Base-by-base conservation (phyloP, 2,329 filamentous ascomycete genomes). In the Colletotrichum musicola region DNA sequence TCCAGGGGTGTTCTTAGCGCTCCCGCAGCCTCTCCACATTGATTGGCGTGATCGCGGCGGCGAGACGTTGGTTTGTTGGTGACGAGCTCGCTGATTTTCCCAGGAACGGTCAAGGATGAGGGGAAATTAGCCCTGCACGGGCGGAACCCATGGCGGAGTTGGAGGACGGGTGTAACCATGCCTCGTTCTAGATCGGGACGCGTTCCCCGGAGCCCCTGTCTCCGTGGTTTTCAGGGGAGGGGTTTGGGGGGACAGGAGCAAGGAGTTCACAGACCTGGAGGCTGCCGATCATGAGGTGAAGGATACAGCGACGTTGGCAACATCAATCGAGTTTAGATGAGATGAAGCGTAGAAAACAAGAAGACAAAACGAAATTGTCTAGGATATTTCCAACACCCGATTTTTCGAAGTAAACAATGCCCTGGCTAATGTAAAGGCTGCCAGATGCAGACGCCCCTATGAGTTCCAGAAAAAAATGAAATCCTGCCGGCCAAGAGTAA, bases 51-150 rank as follows among this genome's bases (percentile, higher is more conserved):
- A 12, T 35, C 1, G 30, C 30, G 30, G 30, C 30, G 30, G 30
- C 30, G 30, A 35, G 30, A 10, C 13, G 14, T 42, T 42, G 16
- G 40, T n/a, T 14, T n/a, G 13, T 42, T 4, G 40, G 40, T 18
- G 53, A 57, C 30, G 61, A 42, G 55, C 35, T 49, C 42, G 7
- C 44, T 25, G n/a, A 10, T 27, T 27, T 27, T 30, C 12, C 30
- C 42, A 13, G 18, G 5, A 25, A 16, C 6, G 22, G 55, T 35
- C 55, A 58, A 58, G 55, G 55, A 58, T 58, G 20, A 20, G 42
- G 22, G 55, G 55, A 59, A 59, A 59, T 59, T 59, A 35, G 27
- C 44, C 56, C 38, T 40, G 44, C 56, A 49, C 27, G 49, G 30
- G 42, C 42, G n/a, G 27, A 44, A 44, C 4, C 18, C 12, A n/a